These are phyloP conservation scores for Durotheca rogersii DNA, from an alignment of 495 filamentous ascomycete species.

Conservation along the genomic window DNA sequence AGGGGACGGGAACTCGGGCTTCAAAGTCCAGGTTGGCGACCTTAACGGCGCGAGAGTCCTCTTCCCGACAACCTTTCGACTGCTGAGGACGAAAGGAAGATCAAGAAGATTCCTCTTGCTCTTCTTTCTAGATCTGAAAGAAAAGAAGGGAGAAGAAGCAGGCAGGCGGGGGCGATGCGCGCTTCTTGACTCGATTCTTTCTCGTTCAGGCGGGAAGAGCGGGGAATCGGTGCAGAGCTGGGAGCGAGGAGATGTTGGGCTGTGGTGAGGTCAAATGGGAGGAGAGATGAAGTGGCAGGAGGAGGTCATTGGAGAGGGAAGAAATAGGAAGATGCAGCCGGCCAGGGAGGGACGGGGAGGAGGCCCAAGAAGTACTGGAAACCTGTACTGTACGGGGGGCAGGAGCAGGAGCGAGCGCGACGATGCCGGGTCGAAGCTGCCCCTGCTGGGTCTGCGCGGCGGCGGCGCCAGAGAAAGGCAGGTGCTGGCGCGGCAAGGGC, in stretches of 20 bases:
- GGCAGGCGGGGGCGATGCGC: slow-evolving; percentile 27
- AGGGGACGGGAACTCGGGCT: slow-evolving; percentile 97
- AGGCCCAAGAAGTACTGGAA: slow-evolving; percentile 26
- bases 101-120: slow-evolving; percentile 87
- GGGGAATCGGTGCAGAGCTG: slow-evolving; percentile 24
- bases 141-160: slow-evolving; percentile 48
- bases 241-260: slow-evolving; percentile 34
- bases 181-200: slow-evolving; percentile 41
- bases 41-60: slow-evolving; percentile 66
- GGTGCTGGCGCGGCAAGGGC: slow-evolving; percentile 28
- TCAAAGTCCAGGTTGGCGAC: slow-evolving; percentile 99
- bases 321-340: slow-evolving; percentile 32
- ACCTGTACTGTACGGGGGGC: slow-evolving; percentile 28
- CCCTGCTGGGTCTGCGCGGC: too few species aligned
- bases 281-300: slow-evolving; percentile 37
- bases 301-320: slow-evolving; percentile 37
- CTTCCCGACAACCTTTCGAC: slow-evolving; percentile 93
- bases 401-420: background rate
- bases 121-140: slow-evolving; percentile 52
- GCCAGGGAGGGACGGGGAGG: slow-evolving; percentile 29
- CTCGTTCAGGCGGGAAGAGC: slow-evolving; percentile 37
- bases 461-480: too few species aligned
- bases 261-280: slow-evolving; percentile 33
- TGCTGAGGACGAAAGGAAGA: slow-evolving; percentile 78
- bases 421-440: slow-evolving; percentile 24